These are phyloP conservation scores for Rugonectria rugulosa DNA, from an alignment of 2,329 filamentous ascomycete genomes.

Conservation along the genomic window DNA sequence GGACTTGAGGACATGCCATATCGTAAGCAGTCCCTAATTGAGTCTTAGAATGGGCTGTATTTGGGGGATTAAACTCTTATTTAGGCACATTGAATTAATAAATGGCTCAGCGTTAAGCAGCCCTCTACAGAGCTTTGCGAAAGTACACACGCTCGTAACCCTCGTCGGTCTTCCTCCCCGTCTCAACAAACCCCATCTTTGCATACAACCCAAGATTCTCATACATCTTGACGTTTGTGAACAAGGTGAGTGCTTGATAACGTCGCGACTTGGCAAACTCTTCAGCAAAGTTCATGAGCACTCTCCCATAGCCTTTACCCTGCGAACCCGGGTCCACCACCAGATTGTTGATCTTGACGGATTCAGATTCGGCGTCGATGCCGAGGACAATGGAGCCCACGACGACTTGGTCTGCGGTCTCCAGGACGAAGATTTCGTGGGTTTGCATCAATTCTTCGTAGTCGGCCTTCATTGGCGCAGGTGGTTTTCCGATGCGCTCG, in stretches of 20 bases:
- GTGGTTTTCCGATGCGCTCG: slow-evolving; percentile 44
- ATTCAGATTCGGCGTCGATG: slow-evolving; percentile 22
- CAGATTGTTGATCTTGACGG: slow-evolving; percentile 38
- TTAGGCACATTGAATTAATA: neutral
- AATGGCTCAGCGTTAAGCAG: neutral
- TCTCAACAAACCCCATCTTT: slow-evolving; percentile 45
- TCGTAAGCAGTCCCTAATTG: no score
- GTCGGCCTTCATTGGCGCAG: slow-evolving; percentile 47
- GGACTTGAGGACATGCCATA: no score
- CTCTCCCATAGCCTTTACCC: slow-evolving; percentile 42
- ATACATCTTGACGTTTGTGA: slow-evolving; percentile 46
- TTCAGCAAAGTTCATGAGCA: slow-evolving; percentile 43
- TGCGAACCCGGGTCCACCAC: slow-evolving; percentile 41
- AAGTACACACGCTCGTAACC: slow-evolving; percentile 48
- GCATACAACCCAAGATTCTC: slow-evolving; percentile 42
- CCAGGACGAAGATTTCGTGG: slow-evolving; percentile 36
- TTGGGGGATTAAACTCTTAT: no score
- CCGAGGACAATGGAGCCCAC: slow-evolving; percentile 42
- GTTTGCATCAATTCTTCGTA: slow-evolving; percentile 40
- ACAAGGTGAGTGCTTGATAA: slow-evolving; percentile 38
- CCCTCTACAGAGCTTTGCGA: slow-evolving; percentile 41
- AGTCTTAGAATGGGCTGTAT: no score
- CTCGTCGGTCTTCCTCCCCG: slow-evolving; percentile 38
- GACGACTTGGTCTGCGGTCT: neutral
- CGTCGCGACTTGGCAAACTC: slow-evolving; percentile 36